phyloP scores from a whole-genome alignment of 495 filamentous ascomycete genomes.

The Penicillium goetzii region DNA sequence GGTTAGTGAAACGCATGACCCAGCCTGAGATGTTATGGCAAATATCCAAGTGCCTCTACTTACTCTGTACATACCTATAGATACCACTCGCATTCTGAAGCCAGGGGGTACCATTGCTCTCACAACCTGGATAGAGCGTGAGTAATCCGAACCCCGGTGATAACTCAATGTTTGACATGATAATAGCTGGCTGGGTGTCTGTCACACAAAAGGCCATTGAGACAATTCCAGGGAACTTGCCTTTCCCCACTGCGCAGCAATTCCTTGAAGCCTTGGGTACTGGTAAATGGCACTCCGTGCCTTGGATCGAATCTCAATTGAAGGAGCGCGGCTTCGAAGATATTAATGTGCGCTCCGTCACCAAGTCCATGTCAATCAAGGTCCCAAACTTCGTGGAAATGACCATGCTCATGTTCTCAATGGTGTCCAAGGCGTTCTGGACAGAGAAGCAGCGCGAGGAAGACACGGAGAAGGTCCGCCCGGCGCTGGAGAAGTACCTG shows the following conservation, averaged over 20 bases:
- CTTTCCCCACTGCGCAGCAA: constrained; percentile 34
- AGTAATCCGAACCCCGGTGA: constrained; percentile 10
- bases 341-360: constrained; percentile 31
- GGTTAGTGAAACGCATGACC: constrained; percentile 23
- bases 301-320: constrained; percentile 38
- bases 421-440: constrained; percentile 36
- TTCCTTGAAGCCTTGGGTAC: constrained; percentile 28
- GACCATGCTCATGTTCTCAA: constrained; percentile 33
- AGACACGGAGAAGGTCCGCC: constrained; percentile 25
- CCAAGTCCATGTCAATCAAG: constrained; percentile 22
- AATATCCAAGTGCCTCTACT: background rate
- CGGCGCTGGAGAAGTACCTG: constrained; percentile 37
- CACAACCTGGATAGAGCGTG: constrained; percentile 43
- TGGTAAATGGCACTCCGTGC: constrained; percentile 38
- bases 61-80: constrained; percentile 19
- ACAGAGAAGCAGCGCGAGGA: constrained; percentile 37
- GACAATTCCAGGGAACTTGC: constrained; percentile 32
- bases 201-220: constrained; percentile 32
- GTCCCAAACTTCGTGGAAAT: constrained; percentile 37
- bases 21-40: background rate
- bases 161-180: constrained; percentile 7
- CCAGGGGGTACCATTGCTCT: constrained; percentile 42
- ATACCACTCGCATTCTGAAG: constrained; percentile 41
- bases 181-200: constrained; percentile 38
- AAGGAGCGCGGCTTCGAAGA: constrained; percentile 37